Base-by-base conservation (phyloP, 2,329 filamentous ascomycete genomes). In the Colletotrichum salicis region DNA sequence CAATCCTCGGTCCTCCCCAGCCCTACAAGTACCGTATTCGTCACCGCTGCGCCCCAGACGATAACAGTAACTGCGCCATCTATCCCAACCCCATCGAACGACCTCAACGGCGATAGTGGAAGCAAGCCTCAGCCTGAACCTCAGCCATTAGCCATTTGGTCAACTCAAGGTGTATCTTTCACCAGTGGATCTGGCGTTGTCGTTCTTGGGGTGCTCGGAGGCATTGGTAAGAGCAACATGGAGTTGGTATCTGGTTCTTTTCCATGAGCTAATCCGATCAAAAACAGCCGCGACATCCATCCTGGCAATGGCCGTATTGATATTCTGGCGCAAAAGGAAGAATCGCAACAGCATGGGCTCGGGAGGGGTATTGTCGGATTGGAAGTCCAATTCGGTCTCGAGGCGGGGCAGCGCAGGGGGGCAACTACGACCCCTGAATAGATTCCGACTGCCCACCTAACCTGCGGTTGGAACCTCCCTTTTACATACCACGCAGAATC, bases 241-340 rank as follows among this genome's bases (percentile, higher is more conserved):
- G 15, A 41, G 5, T 2, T 41, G 37, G 37, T 19, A 41, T 3
- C 37, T 19, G 3, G 1, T 4, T 19, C 6, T 41, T 1, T 19
- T 19, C 3, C 15, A 19, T 41, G 19, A 3, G 3, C 37, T 41
- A 15, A 41, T 6, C 6, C 13, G 6, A 19, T 19, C 3, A 4
- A 57, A 35, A 12, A 33, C n/a, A 67, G 64, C 64, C 31, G 48
- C 56, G 8, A 19, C 48, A 6, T 60, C 64, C n/a, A 12, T 55
- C 1, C 7, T 67, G 4, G 24, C 33, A 12, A 67, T 67, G 57
- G 22, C 33, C 12, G 64, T n/a, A 0, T 15, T 54, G 0, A 62
- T 67, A 45, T n/a, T 67, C 8, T 67, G 64, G 64, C 29, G 48
- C 1, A 61, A 55, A n/a, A 45, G 58, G 15, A 67, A 62, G 51